Base-by-base conservation (phyloP, 352 stramenopile genomes). In the Globisporangium cystogenes region DNA sequence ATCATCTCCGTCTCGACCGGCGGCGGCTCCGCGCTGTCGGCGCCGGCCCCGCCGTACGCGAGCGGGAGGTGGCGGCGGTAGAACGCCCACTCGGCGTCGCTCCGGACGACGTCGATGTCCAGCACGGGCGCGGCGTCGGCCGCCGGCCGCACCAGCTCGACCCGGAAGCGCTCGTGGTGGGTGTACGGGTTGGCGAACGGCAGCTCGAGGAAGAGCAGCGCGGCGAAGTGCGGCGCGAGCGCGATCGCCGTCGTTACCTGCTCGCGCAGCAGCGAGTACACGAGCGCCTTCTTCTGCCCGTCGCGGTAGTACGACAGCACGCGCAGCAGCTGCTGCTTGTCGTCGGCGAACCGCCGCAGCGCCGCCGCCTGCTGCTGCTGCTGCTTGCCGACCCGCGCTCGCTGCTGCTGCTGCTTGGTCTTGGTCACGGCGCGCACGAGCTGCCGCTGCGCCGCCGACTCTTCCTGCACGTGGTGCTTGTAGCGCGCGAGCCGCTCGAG, bases 1-100 rank as follows among this genome's bases (percentile, higher is more conserved):
- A 98, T 96, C 88, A 98, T 96, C 49, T 98, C 93, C 10, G 71
- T 65, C 61, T 98, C 93, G 5, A 98, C 68, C 8, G 70, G 68
- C 45, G 7, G 18, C 39, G 23, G 39, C 14, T 43, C 39, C 18
- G 15, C 11, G 15, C 7, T 27, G 15, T 48, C 23, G 39, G n/a
- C 24, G 51, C 48, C 14, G 18, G 8, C 11, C 39, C 41, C 53
- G 48, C 70, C 69, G 50, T 77, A 89, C 18, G 75, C 65, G 12
- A 85, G 66, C 7, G 82, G 72, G 0, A 96, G 46, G 29, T 81
- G 62, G 6, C 74, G 58, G 7, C 88, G 74, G 48, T 93, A 93
- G 60, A 87, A 92, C 7, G 51, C 41, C 90, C 90, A 97, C 62
- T 97, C 90, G n/a, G 75, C 57, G 18, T 64, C 73, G 39, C 64